These are phyloP conservation scores for Magnusiomyces fungicola DNA, from an alignment of 1,139 yeast genomes.

Conservation along the genomic window DNA sequence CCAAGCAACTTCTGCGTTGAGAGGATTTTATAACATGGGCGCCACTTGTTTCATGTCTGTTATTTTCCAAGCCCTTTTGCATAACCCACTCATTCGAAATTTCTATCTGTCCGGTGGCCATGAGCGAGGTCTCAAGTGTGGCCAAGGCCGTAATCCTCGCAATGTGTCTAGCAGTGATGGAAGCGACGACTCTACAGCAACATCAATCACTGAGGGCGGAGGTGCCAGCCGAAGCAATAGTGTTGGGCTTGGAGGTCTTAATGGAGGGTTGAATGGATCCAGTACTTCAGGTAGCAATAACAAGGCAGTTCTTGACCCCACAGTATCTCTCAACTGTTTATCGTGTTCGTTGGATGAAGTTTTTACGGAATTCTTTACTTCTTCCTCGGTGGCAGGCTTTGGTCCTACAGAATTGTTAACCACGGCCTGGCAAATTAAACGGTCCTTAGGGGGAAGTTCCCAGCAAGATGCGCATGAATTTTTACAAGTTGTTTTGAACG, in stretches of 20 bases:
- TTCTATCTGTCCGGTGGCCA: conserved; percentile 71
- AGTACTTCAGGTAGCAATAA: too few relatives aligned
- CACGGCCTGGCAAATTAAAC: conserved; percentile 79
- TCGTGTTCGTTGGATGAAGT: conserved; percentile 75
- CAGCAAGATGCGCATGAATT: conserved; percentile 99
- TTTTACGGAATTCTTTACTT: conserved; percentile 55
- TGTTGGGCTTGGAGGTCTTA: too few relatives aligned
- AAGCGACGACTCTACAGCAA: neutral
- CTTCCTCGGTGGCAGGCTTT: conserved; percentile 51
- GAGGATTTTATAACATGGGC: conserved; percentile 89
- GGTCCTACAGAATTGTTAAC: conserved; percentile 67
- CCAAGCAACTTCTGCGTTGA: conserved; percentile 64
- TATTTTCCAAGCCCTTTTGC: conserved; percentile 74
- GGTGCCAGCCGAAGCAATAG: neutral
- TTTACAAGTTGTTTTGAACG: conserved; percentile 83
- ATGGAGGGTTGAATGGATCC: too few relatives aligned
- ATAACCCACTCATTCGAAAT: conserved; percentile 76
- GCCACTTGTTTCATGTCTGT: conserved; percentile 96
- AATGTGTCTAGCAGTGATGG: neutral
- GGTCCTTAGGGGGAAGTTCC: conserved; percentile 83
- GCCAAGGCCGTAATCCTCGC: neutral
- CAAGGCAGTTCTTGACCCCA: conserved; percentile 6
- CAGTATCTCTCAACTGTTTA: conserved; percentile 25
- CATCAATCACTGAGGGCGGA: neutral
- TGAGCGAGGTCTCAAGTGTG: conserved; percentile 26